These are phyloP conservation scores for Clarireedia hainanense DNA, from an alignment of 2,329 filamentous ascomycete genomes.

Conservation along the genomic window DNA sequence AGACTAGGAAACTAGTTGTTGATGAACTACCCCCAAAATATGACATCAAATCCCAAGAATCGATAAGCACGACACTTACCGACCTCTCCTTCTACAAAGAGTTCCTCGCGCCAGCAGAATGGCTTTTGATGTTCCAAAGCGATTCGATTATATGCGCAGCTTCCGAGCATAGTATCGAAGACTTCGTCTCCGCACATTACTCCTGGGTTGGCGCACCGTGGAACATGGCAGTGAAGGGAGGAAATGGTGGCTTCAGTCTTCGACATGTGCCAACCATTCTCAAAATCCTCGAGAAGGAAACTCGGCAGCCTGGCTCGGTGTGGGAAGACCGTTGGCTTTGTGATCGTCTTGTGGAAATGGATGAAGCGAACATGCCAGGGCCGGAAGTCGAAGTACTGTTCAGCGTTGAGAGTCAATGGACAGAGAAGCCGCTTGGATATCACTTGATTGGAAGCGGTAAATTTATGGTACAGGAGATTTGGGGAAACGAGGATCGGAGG, in stretches of 20 bases:
- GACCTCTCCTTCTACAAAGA: slow-evolving; percentile 44
- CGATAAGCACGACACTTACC: slow-evolving; percentile 41
- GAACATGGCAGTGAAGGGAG: slow-evolving; percentile 20
- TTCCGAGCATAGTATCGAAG: slow-evolving; percentile 40
- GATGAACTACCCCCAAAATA: slow-evolving; percentile 42
- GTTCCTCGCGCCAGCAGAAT: slow-evolving; percentile 42
- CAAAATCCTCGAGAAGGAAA: slow-evolving; percentile 29
- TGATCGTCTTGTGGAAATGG: slow-evolving; percentile 37
- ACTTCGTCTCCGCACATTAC: slow-evolving; percentile 41
- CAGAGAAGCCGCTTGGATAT: slow-evolving; percentile 42
- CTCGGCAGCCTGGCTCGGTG: slow-evolving; percentile 35
- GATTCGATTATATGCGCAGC: slow-evolving; percentile 50
- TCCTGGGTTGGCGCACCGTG: slow-evolving; percentile 33
- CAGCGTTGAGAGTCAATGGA: slow-evolving; percentile 41
- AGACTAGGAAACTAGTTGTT: neutral
- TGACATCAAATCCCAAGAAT: slow-evolving; percentile 38
- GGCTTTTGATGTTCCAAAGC: slow-evolving; percentile 45
- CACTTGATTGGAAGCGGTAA: slow-evolving; percentile 42
- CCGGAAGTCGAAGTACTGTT: slow-evolving; percentile 34
- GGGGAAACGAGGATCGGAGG: slow-evolving; percentile 37
- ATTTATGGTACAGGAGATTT: slow-evolving; percentile 36
- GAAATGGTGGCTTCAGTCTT: slow-evolving; percentile 26
- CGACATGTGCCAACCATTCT: slow-evolving; percentile 16
- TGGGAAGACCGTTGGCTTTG: slow-evolving; percentile 45
- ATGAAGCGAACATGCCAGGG: slow-evolving; percentile 12